Base-by-base conservation (phyloP, 1,284 basidiomycete genomes). In the Peniophora sp. region DNA sequence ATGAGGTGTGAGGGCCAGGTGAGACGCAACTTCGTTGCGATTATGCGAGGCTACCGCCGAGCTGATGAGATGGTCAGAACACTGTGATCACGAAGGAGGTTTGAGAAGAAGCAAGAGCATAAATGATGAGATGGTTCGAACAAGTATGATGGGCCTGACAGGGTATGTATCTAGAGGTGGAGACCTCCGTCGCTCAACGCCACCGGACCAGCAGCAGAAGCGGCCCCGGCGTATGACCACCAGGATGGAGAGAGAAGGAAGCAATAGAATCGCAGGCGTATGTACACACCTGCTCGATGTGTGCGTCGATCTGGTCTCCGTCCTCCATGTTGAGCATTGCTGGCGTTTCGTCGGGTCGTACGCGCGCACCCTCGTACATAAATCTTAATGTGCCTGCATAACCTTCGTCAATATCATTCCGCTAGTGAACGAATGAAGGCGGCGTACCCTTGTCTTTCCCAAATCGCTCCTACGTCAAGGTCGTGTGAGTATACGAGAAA, bases 361-460 rank as follows among this genome's bases (percentile, higher is more conserved):
- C 51, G 15, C 80, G 70, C 2, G 64, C 58, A 2, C 77, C 80
- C 1, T 81, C 76, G 44, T 69, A 73, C 1, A 66, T 66, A 52
- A 83, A 83, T 48, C 72, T 75, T 50, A 83, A 73, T 0, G 79
- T 75, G 15, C 77, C 80, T 71, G 42, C 22, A 35, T 6, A 12
- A 5, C 27, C 35, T 42, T 18, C 47, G 9, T 41, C 22, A 24
- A 37, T 32, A 49, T 35, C 41, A 17, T n/a, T 15, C 24, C 14
- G 23, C 34, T 23, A 27, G 11, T 3, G 18, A 23, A 35, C 32
- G 14, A 24, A n/a, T n/a, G 39, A 24, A 47, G 32, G 45, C 12
- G 20, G 61, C 70, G 57, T 56, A 71, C 81, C 79, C 60, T 75
- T 48, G 3, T 78, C 75, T 58, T 80, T 81, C 22, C 64, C 66